Evolutionary conservation across 192 early-diverging fungal species (phyloP).

Genomic region (Coemansia sp.): DNA sequence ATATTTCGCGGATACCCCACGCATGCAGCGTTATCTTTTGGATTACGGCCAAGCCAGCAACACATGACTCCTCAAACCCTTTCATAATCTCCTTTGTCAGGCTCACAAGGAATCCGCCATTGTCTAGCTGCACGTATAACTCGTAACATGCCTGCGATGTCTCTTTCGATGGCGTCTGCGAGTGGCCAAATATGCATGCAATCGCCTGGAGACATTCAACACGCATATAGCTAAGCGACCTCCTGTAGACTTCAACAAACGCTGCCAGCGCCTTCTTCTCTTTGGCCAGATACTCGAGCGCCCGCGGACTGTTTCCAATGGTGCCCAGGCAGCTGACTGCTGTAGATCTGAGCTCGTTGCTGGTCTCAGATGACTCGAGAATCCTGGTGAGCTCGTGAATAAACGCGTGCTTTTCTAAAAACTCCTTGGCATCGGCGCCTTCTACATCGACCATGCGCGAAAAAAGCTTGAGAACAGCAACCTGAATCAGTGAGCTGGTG

Average conservation of each 20-base stretch:
- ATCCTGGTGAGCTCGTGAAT: constrained; percentile 25
- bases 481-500: constrained; percentile 23
- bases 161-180: constrained; percentile 17
- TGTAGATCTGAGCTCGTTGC: constrained; percentile 18
- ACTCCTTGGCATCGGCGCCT: constrained; percentile 19
- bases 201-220: constrained; percentile 45
- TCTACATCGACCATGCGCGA: constrained; percentile 36
- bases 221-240: constrained; percentile 26
- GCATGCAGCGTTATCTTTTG: constrained; percentile 45
- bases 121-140: constrained; percentile 37
- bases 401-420: constrained; percentile 35
- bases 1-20: constrained; percentile 50
- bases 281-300: constrained; percentile 34
- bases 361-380: constrained; percentile 12
- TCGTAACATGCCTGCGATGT: constrained; percentile 47
- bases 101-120: constrained; percentile 35
- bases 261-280: constrained; percentile 40
- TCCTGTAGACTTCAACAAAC: constrained; percentile 32
- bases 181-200: constrained; percentile 45
- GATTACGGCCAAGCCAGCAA: constrained; percentile 42
- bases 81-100: constrained; percentile 52
- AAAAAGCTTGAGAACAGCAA: constrained; percentile 44
- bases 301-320: constrained; percentile 39
- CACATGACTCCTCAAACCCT: constrained; percentile 50
- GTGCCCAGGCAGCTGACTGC: constrained; percentile 45